Evolutionary conservation across 1,284 basidiomycete genomes (phyloP), one percentile per base, ranked within the genome.

Genomic region (Puccinia coronata): DNA sequence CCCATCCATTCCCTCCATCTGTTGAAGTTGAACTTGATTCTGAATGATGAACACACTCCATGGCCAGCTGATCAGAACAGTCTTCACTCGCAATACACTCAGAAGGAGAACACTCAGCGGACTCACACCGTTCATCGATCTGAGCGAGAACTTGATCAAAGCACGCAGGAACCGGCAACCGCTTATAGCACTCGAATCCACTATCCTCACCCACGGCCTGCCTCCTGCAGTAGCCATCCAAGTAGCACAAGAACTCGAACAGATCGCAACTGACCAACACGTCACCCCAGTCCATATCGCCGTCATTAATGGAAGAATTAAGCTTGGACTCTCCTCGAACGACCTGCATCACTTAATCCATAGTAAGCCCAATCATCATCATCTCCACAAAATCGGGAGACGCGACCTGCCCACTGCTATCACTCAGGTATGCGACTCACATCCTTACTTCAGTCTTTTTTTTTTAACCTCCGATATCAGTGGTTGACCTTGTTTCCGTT

Each of bases 281-380:
- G 91, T 92, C 12, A 88, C 92, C 20, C 97, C 97, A 1, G 96
- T 96, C 0, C 98, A 96, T 0, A 93, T 98, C 82, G 96, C 92
- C 4, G 86, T 99, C 57, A 88, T 98, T 49, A 89, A 89, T 43
- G 96, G 96, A 11, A 89, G 91, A 39, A 89, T 97, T 82, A 94
- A 95, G 86, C 90, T 99, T 82, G 97, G 97, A 0, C 87, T 99
- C 53, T 87, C 90, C 23, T 85, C 88, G 2, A 82, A 86, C 2
- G 90, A 98, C 84, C 88, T 98, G 2, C 90, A 91, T 23, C 53
- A 75, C 11, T 39, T 83, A 87, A 90, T 69, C 88, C 99, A 34
- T 92, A 93, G n/a, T n/a, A n/a, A n/a, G 0, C 90, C 91, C 84
- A 88, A 88, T 8, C 84, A 20, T 51, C 87, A 89, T 2, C 86